Evolutionary conservation across 2,329 filamentous ascomycete genomes (phyloP).

Genomic region (Alternaria brassicicola): DNA sequence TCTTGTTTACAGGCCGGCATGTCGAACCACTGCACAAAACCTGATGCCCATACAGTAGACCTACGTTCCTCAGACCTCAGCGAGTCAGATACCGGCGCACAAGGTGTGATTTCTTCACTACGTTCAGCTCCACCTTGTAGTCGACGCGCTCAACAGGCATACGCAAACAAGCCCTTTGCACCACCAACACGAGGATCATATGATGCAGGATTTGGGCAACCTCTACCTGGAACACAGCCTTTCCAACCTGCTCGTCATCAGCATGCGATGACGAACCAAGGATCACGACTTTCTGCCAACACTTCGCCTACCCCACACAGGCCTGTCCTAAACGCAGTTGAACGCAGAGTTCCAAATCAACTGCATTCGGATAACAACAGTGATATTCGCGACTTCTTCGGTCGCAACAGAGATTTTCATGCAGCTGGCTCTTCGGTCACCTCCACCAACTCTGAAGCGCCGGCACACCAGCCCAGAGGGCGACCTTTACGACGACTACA

Average conservation of each 20-base stretch:
- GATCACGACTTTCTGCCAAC: background rate
- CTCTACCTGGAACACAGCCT: slow-evolving; percentile 10
- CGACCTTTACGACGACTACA: background rate
- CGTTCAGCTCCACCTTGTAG: background rate
- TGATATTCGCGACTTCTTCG: slow-evolving; percentile 39
- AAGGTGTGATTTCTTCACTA: background rate
- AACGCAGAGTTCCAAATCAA: background rate
- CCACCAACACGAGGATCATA: slow-evolving; percentile 23
- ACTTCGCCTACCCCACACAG: background rate
- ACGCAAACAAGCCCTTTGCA: slow-evolving; percentile 38
- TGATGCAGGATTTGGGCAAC: slow-evolving; percentile 32
- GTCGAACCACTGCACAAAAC: background rate
- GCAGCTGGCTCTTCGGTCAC: slow-evolving; percentile 7
- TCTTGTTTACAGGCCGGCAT: background rate
- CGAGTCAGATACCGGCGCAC: background rate
- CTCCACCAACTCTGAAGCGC: slow-evolving; percentile 7
- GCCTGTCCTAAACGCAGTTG: background rate
- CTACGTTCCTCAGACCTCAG: background rate
- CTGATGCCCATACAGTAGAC: background rate
- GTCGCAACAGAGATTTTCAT: background rate
- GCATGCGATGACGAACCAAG: background rate
- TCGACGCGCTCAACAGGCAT: slow-evolving; percentile 3
- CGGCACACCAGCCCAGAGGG: background rate
- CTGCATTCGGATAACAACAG: slow-evolving; percentile 20
- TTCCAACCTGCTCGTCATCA: slow-evolving; percentile 1